Conservation (phyloP, 164 flowering plant species). For the Vitis rotundifolia region DNA sequence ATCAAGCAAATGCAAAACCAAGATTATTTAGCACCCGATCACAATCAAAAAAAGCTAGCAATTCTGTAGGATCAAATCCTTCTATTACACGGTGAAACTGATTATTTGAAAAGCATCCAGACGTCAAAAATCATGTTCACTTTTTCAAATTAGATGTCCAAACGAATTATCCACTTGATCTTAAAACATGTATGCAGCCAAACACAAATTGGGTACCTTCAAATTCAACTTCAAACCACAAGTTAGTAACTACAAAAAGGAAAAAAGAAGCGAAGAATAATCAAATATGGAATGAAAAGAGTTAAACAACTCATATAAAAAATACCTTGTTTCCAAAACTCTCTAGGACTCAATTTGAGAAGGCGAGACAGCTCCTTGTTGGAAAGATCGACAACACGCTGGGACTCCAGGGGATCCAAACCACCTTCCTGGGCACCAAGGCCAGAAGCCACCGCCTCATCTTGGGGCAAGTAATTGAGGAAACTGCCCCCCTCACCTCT, state of each 20-base stretch:
- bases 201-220: too few species aligned
- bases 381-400: slow-evolving; percentile 82
- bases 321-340: slow-evolving; percentile 90
- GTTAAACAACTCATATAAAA: not conserved
- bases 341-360: slow-evolving; percentile 67
- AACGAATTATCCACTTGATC: too few species aligned
- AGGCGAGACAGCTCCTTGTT: slow-evolving; percentile 73
- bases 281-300: too few species aligned
- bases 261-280: not conserved
- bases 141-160: too few species aligned
- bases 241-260: not conserved
- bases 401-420: slow-evolving; percentile 86
- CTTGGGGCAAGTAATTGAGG: slow-evolving; percentile 87
- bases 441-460: slow-evolving; percentile 94
- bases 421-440: slow-evolving; percentile 88
- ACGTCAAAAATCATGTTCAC: too few species aligned
- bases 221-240: not conserved
- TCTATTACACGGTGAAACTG: too few species aligned
- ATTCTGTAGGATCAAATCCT: too few species aligned
- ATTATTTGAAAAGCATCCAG: too few species aligned
- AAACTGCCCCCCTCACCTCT: slow-evolving; percentile 47
- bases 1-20: too few species aligned
- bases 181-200: too few species aligned
- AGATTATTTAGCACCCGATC: too few species aligned
- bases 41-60: too few species aligned